phyloP scores from a whole-genome alignment of 2,329 filamentous ascomycete species.

The Orbilia quercus region DNA sequence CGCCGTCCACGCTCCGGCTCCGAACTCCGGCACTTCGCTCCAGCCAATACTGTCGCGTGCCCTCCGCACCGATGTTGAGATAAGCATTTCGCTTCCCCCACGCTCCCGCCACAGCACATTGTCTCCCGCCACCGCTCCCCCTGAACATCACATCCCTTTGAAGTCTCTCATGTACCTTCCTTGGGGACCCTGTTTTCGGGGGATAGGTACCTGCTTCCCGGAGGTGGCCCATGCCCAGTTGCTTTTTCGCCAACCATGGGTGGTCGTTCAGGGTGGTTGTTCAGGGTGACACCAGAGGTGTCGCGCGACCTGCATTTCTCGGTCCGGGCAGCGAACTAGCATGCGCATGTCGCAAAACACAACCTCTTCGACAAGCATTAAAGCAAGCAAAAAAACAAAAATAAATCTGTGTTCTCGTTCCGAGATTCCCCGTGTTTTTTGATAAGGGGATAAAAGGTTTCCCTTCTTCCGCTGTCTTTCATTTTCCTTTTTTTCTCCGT shows the following conservation, averaged over 20 bases:
- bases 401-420: neutral
- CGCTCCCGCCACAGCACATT: neutral
- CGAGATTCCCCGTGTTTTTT: constrained; percentile 8
- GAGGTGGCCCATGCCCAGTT: too few species aligned
- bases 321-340: too few species aligned
- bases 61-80: constrained; percentile 2
- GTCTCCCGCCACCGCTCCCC: neutral
- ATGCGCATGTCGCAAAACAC: too few species aligned
- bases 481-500: constrained; percentile 2
- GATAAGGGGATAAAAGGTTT: too few species aligned
- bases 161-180: neutral
- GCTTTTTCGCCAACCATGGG: too few species aligned
- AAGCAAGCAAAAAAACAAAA: neutral
- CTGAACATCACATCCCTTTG: neutral
- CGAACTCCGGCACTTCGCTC: too few species aligned
- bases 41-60: constrained; percentile 9
- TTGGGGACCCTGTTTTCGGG: neutral
- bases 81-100: constrained; percentile 18
- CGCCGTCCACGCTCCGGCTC: too few species aligned
- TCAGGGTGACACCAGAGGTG: too few species aligned
- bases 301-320: too few species aligned
- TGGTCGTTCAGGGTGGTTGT: too few species aligned
- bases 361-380: too few species aligned
- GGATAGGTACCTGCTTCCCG: too few species aligned
- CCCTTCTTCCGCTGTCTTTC: neutral